Evolutionary conservation across 148 eudicot species (phyloP), one percentile per base, ranked within the genome.

Genomic region (Pouteria glomerata): DNA sequence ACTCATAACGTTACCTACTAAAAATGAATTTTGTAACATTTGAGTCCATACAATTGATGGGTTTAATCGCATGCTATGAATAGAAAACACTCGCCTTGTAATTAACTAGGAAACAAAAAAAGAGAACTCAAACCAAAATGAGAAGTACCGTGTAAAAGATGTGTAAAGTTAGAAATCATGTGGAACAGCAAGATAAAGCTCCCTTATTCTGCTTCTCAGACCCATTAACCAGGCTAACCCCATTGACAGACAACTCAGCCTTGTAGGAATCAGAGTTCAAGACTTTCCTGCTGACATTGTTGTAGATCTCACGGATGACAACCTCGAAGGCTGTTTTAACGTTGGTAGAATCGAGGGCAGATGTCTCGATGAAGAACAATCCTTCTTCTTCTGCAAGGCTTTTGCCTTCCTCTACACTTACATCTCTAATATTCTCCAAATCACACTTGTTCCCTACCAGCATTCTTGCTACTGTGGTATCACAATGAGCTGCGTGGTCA

Each of bases 281-380:
- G 19, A 85, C 70, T 79, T 88, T 90, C 74, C 93, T 67, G 82
- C 92, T 88, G 21, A 90, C 76, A 27, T 85, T 86, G 69, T 76
- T 84, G 86, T 88, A 86, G 68, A 90, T 90, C 61, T 85, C 88
- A n/a, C 84, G 89, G 58, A 88, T 88, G 13, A 90, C 91, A 45
- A 85, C 83, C 86, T 90, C 93, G 26, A 90, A 90, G 14, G 97
- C 97, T 6, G 82, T 73, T 57, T 58, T 80, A 63, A 90, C 97
- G 53, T 90, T 90, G 2, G 97, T 85, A 8, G 93, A 83, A 67
- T 86, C 89, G 18, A 90, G 76, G 48, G 97, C 97, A 11, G 97
- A 90, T 39, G 97, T 90, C 74, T 90, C 97, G 65, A 90, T 90
- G 86, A 90, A 90, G 80, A 90, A 90, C 30, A 90, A 75, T 31